phyloP scores from a whole-genome alignment of 345 rosid species.

The Carallia pectinifolia region DNA sequence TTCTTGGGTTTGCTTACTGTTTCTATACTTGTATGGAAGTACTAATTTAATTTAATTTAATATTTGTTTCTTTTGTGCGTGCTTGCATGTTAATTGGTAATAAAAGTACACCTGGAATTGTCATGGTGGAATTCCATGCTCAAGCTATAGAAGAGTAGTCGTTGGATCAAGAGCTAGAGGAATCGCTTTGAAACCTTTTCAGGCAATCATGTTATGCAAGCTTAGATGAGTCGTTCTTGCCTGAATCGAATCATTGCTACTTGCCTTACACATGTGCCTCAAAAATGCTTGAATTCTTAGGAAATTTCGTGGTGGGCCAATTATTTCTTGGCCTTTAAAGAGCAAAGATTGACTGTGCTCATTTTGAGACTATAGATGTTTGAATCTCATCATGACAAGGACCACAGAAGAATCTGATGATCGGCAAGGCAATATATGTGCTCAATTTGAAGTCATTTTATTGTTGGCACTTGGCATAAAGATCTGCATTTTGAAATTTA shows the following conservation, averaged over 20 bases:
- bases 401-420: constrained; percentile 8
- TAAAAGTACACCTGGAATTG: too few species aligned
- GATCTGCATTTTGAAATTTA: background rate
- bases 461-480: background rate
- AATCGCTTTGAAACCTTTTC: constrained; percentile 14
- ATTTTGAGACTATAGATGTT: constrained; percentile 24
- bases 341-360: constrained; percentile 30
- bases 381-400: constrained; percentile 27
- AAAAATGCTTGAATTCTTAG: background rate
- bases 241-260: constrained; percentile 13
- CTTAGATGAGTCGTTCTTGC: constrained; percentile 1
- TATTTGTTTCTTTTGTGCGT: too few species aligned
- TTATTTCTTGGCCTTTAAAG: constrained; percentile 10
- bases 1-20: too few species aligned
- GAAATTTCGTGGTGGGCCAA: constrained; percentile 9
- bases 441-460: constrained; percentile 9
- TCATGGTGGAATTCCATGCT: too few species aligned
- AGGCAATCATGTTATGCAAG: background rate
- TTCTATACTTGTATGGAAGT: too few species aligned
- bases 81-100: too few species aligned
- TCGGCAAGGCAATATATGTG: constrained; percentile 3
- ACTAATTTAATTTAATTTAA: too few species aligned
- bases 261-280: constrained; percentile 20
- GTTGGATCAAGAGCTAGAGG: constrained; percentile 24
- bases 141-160: constrained; percentile 3